Evolutionary conservation across 495 filamentous ascomycete species (phyloP).

Genomic region (Daldinia loculata): DNA sequence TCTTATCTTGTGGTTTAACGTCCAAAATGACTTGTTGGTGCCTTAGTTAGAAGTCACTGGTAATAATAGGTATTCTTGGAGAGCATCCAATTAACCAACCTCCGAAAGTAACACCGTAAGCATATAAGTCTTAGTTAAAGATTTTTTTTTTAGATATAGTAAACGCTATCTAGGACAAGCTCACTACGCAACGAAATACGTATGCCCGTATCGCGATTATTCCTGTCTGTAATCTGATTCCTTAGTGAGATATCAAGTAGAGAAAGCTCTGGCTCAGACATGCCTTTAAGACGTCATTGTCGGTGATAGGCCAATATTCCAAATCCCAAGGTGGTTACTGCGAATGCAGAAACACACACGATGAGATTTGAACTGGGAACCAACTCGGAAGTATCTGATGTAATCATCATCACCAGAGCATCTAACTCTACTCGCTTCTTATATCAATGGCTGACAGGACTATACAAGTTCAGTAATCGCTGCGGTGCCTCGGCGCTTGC

Average conservation of each 20-base stretch:
- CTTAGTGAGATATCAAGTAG: not conserved
- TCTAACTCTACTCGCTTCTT: constrained; percentile 13
- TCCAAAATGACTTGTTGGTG: too few species aligned
- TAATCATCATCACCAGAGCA: constrained; percentile 62
- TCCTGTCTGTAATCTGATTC: not conserved
- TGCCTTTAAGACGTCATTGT: constrained; percentile 59
- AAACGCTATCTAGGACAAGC: not conserved
- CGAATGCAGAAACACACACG: constrained; percentile 39
- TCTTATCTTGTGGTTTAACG: too few species aligned
- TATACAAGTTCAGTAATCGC: constrained; percentile 48
- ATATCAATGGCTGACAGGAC: not conserved
- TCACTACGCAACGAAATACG: not conserved
- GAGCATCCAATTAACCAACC: too few species aligned
- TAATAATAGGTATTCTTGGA: too few species aligned
- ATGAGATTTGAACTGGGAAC: constrained; percentile 37
- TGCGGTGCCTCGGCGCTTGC: constrained; percentile 74
- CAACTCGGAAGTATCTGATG: constrained; percentile 69
- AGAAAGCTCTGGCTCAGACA: constrained; percentile 52
- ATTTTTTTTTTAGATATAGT: too few species aligned
- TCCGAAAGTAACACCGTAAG: too few species aligned
- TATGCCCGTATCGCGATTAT: not conserved
- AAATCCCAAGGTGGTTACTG: constrained; percentile 41
- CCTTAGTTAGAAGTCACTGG: too few species aligned
- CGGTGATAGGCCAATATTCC: constrained; percentile 42
- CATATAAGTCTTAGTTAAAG: not conserved